A percentile compares a stretch with the other conserved stretches of the same genome.
These are phyloP conservation scores for Zymoseptoria tritici DNA, from an alignment of 2,329 filamentous ascomycete species.

Conservation along the genomic window DNA sequence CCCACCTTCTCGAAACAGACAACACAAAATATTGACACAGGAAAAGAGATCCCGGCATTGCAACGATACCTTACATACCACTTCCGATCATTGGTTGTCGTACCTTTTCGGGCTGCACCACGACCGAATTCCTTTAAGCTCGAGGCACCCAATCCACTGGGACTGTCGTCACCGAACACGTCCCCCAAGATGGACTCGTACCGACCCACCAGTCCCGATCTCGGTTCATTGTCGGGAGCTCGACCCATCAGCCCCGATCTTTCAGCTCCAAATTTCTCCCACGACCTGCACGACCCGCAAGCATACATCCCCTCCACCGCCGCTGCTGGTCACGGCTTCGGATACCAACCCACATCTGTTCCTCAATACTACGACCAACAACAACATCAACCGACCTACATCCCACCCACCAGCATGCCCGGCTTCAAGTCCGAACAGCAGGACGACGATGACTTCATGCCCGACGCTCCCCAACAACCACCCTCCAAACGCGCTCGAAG, in stretches of 20 bases:
- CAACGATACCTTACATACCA: neutral
- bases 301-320: slow-evolving; percentile 6
- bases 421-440: slow-evolving; percentile 17
- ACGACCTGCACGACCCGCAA: slow-evolving; percentile 11
- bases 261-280: slow-evolving; percentile 16
- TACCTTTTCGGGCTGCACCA: neutral
- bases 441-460: slow-evolving; percentile 29
- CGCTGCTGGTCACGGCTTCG: slow-evolving; percentile 5
- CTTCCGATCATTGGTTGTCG: neutral
- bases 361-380: slow-evolving; percentile 17
- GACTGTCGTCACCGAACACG: neutral
- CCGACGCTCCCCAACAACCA: slow-evolving; percentile 16
- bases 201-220: slow-evolving; percentile 18
- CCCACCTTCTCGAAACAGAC: neutral
- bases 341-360: slow-evolving; percentile 18
- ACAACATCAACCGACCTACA: slow-evolving; percentile 2
- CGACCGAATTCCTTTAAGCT: neutral
- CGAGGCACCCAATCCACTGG: neutral
- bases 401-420: slow-evolving; percentile 13
- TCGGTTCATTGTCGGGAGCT: slow-evolving; percentile 21
- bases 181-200: slow-evolving; percentile 12
- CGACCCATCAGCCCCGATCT: slow-evolving; percentile 37
- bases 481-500: slow-evolving; percentile 15
- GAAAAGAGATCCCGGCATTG: neutral
- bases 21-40: neutral